A percentile compares a stretch with the other conserved stretches of the same genome.
These are phyloP conservation scores for Brassica juncea DNA, from an alignment of 345 rosid species.

Conservation along the genomic window DNA sequence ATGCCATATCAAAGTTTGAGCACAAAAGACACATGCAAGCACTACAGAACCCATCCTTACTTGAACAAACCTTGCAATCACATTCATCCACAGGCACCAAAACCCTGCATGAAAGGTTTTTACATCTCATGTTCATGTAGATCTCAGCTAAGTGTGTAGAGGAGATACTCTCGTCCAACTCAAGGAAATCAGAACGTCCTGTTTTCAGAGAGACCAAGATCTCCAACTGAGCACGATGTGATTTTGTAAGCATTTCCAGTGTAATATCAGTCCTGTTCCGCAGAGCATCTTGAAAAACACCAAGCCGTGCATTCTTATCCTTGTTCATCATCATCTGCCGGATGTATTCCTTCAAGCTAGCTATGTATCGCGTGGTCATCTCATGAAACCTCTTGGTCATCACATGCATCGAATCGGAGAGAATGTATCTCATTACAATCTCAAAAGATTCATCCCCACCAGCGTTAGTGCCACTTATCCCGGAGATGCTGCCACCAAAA, in stretches of 20 bases:
- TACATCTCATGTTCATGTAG: conserved; percentile 75
- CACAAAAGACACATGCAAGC: conserved; percentile 96
- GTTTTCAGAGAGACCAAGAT: conserved; percentile 81
- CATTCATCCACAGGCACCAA: conserved; percentile 92
- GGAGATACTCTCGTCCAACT: conserved; percentile 49
- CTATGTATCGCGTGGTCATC: conserved; percentile 65
- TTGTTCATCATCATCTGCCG: conserved; percentile 67
- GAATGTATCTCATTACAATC: conserved; percentile 62
- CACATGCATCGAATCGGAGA: conserved; percentile 69
- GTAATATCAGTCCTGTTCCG: conserved; percentile 67
- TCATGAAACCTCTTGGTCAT: conserved; percentile 80
- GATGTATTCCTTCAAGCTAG: conserved; percentile 72
- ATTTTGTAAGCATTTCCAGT: conserved; percentile 56
- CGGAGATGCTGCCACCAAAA: conserved; percentile 56
- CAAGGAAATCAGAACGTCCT: conserved; percentile 71
- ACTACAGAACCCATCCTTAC: conserved; percentile 89
- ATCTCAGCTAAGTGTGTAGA: conserved; percentile 84
- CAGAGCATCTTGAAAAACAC: conserved; percentile 58
- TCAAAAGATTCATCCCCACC: conserved; percentile 78
- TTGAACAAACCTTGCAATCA: conserved; percentile 84
- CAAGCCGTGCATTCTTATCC: conserved; percentile 57
- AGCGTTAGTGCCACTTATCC: conserved; percentile 57
- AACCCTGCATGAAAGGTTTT: conserved; percentile 68
- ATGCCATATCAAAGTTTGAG: conserved; percentile 88
- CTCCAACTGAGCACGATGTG: conserved; percentile 79